These are phyloP conservation scores for Lanzia echinophila DNA, from an alignment of 2,329 filamentous ascomycete genomes.

Conservation along the genomic window DNA sequence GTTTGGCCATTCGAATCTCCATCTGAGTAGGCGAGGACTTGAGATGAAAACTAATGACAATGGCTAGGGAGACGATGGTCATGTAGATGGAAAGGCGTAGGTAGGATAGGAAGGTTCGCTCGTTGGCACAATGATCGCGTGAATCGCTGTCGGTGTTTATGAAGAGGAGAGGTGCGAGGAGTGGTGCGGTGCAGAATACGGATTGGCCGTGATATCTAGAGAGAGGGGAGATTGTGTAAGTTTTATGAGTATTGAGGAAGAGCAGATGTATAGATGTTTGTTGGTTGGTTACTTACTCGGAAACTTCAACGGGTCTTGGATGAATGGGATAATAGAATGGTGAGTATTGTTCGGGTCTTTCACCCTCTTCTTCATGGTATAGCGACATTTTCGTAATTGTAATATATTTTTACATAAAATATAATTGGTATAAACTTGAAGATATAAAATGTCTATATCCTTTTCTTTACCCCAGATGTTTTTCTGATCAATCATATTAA, in stretches of 20 bases:
- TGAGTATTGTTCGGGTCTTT: not conserved
- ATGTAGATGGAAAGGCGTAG: slow-evolving; percentile 85
- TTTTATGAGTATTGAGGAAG: too few species aligned
- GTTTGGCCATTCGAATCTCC: slow-evolving; percentile 72
- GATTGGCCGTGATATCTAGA: slow-evolving; percentile 16
- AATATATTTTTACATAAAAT: too few species aligned
- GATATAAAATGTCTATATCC: not conserved
- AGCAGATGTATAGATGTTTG: too few species aligned
- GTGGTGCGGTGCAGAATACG: slow-evolving; percentile 23
- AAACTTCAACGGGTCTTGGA: slow-evolving; percentile 34
- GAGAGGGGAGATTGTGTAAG: not conserved
- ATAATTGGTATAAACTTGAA: not conserved
- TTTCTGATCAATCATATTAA: not conserved
- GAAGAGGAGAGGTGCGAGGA: slow-evolving; percentile 53
- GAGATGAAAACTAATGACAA: slow-evolving; percentile 89
- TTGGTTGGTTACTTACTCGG: slow-evolving; percentile 9
- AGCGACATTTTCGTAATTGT: not conserved
- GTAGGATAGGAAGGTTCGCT: slow-evolving; percentile 75
- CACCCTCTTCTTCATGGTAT: not conserved
- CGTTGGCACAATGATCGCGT: slow-evolving; percentile 47
- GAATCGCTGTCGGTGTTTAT: slow-evolving; percentile 61
- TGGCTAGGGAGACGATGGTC: slow-evolving; percentile 81
- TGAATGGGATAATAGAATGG: slow-evolving; percentile 20
- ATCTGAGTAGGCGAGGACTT: slow-evolving; percentile 61
- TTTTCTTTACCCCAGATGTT: not conserved